Evolutionary conservation across 2,329 filamentous ascomycete genomes (phyloP).

Genomic region (Pseudohalonectria lignicola): DNA sequence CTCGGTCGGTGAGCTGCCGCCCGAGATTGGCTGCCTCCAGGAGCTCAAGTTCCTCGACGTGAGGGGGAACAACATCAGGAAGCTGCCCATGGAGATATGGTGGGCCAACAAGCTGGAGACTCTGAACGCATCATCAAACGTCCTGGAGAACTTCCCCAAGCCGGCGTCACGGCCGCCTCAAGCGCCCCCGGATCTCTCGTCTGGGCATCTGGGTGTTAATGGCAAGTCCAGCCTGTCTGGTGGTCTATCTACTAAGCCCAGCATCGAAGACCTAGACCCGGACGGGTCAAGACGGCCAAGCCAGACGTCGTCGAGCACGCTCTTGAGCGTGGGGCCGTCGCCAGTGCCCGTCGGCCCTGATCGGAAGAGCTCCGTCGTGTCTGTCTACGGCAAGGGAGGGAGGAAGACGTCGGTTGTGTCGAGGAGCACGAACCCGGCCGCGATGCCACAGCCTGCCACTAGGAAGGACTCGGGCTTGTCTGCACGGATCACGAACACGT

Average conservation of each 20-base stretch:
- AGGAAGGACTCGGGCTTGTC: slow-evolving; percentile 88
- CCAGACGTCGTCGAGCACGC: slow-evolving; percentile 52
- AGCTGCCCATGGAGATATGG: slow-evolving; percentile 90
- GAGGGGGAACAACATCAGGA: slow-evolving; percentile 84
- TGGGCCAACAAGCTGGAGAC: slow-evolving; percentile 83
- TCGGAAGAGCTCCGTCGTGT: slow-evolving; percentile 77
- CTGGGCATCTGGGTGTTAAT: slow-evolving; percentile 18
- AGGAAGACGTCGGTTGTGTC: slow-evolving; percentile 79
- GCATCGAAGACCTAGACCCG: slow-evolving; percentile 61
- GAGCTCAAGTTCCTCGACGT: slow-evolving; percentile 83
- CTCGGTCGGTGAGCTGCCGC: slow-evolving; percentile 68
- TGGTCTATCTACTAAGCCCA: slow-evolving; percentile 49
- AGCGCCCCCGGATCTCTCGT: slow-evolving; percentile 33
- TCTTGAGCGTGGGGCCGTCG: slow-evolving; percentile 65
- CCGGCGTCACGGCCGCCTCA: slow-evolving; percentile 61
- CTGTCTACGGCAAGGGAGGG: slow-evolving; percentile 66
- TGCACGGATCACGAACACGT: slow-evolving; percentile 70
- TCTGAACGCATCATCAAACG: slow-evolving; percentile 90
- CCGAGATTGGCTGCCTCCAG: slow-evolving; percentile 76
- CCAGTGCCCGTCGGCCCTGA: slow-evolving; percentile 48
- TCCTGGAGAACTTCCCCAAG: slow-evolving; percentile 84
- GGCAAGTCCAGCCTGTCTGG: slow-evolving; percentile 28
- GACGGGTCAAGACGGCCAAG: slow-evolving; percentile 63
- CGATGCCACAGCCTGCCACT: slow-evolving; percentile 40
- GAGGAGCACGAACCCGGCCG: slow-evolving; percentile 38